A percentile compares a stretch with the other conserved stretches of the same genome.
These are phyloP conservation scores for Colletotrichum filicis DNA, from an alignment of 2,329 filamentous ascomycete species.

Conservation along the genomic window DNA sequence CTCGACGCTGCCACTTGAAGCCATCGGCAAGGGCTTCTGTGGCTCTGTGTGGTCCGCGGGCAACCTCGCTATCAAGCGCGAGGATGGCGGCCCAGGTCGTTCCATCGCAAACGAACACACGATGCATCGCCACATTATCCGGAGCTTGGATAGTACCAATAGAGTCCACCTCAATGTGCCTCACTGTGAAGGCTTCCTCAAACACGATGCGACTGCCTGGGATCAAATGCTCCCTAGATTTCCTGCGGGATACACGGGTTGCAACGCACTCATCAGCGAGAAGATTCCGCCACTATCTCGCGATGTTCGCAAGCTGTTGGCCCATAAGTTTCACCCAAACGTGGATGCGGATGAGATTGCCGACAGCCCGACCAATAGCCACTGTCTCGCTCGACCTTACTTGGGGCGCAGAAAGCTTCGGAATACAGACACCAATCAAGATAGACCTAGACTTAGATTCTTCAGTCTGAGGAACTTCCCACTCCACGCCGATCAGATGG, in stretches of 20 bases:
- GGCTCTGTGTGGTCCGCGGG: conserved; percentile 23
- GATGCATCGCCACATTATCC: conserved; percentile 23
- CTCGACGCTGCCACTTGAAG: background rate
- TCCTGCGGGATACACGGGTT: conserved; percentile 35
- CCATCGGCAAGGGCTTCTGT: conserved; percentile 21
- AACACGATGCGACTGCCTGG: conserved; percentile 26
- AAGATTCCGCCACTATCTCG: conserved; percentile 40
- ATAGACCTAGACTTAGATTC: conserved; percentile 9
- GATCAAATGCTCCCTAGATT: conserved; percentile 37
- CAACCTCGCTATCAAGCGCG: conserved; percentile 31
- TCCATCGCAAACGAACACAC: conserved; percentile 35
- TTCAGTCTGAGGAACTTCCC: conserved; percentile 61
- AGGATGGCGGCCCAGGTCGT: conserved; percentile 33
- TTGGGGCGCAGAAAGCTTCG: conserved; percentile 50
- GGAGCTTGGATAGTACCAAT: background rate
- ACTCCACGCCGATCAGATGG: conserved; percentile 61
- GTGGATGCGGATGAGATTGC: background rate
- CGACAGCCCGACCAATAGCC: conserved; percentile 47
- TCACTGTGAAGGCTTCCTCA: background rate
- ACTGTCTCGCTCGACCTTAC: conserved; percentile 62
- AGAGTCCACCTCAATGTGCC: background rate
- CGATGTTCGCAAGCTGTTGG: conserved; percentile 34
- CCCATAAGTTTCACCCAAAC: conserved; percentile 35
- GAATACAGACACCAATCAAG: background rate
- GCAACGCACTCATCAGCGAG: conserved; percentile 44